These are phyloP conservation scores for Diplocarpon rosae DNA, from an alignment of 2,329 filamentous ascomycete species.

Conservation along the genomic window DNA sequence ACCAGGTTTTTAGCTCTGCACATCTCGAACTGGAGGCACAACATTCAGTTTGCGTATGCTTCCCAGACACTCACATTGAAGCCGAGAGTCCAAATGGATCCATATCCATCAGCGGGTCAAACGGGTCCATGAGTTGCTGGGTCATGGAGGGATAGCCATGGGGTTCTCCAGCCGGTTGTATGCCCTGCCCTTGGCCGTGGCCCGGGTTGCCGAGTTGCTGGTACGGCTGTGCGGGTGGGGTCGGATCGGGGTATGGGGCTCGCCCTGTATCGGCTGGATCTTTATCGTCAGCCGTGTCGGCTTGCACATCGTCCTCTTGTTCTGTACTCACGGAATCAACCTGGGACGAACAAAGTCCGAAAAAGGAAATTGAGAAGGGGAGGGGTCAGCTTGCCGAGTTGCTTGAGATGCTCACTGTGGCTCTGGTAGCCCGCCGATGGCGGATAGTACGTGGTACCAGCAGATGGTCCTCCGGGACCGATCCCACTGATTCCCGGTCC, in stretches of 20 bases:
- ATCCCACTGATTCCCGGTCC: slow-evolving; percentile 26
- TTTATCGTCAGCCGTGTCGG: slow-evolving; percentile 77
- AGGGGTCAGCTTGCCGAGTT: slow-evolving; percentile 73
- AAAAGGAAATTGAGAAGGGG: slow-evolving; percentile 35
- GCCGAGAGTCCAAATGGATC: slow-evolving; percentile 89
- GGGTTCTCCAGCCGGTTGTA: slow-evolving; percentile 30
- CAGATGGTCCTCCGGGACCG: slow-evolving; percentile 30
- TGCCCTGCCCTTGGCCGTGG: slow-evolving; percentile 31
- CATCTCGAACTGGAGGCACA: too few species aligned
- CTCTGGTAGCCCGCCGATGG: slow-evolving; percentile 73
- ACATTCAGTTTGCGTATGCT: not conserved
- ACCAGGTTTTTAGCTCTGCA: slow-evolving; percentile 30
- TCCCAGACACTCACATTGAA: slow-evolving; percentile 40
- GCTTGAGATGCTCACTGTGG: slow-evolving; percentile 90
- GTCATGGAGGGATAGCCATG: slow-evolving; percentile 31
- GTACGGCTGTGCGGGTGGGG: slow-evolving; percentile 31
- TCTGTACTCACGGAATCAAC: slow-evolving; percentile 62
- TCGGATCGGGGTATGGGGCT: slow-evolving; percentile 50
- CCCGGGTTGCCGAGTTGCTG: slow-evolving; percentile 28
- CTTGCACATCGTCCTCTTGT: slow-evolving; percentile 90
- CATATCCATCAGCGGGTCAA: slow-evolving; percentile 81
- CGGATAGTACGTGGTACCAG: slow-evolving; percentile 56
- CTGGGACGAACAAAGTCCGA: slow-evolving; percentile 56
- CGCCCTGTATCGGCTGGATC: slow-evolving; percentile 60
- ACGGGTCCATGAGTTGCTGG: slow-evolving; percentile 49